phyloP scores from a whole-genome alignment of 208 protist species.

The Lotmaria passim region DNA sequence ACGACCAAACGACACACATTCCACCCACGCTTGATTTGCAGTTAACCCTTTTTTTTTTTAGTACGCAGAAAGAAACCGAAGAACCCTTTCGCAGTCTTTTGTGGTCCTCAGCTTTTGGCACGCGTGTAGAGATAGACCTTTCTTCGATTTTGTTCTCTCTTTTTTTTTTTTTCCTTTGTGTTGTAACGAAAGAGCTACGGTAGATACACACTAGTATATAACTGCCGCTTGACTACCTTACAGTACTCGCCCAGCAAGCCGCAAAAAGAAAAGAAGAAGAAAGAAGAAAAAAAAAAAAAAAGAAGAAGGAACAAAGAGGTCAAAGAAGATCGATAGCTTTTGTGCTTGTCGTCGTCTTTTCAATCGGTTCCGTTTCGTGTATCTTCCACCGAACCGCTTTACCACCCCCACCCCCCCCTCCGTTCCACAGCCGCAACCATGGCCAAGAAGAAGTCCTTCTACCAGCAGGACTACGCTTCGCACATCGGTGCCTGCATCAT shows the following conservation, averaged over 20 bases:
- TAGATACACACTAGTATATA: constrained; percentile 21
- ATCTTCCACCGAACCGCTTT: background rate
- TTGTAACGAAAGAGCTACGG: constrained; percentile 7
- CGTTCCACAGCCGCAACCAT: constrained; percentile 26
- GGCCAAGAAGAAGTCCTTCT: constrained; percentile 57
- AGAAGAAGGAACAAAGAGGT: background rate
- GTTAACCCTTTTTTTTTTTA: background rate
- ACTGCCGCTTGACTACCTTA: constrained; percentile 18
- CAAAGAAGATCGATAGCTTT: background rate
- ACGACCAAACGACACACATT: too few relatives aligned
- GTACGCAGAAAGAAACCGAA: too few relatives aligned
- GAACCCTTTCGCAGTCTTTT: too few relatives aligned
- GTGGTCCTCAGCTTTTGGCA: too few relatives aligned
- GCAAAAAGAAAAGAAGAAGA: constrained; percentile 13
- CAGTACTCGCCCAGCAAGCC: too few relatives aligned
- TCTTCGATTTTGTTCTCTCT: constrained; percentile 3
- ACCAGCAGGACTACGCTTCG: constrained; percentile 46
- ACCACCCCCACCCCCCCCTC: background rate
- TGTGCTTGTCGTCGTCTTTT: background rate
- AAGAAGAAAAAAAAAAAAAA: background rate
- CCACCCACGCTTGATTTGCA: too few relatives aligned
- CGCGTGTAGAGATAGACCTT: too few relatives aligned
- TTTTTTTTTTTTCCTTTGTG: constrained; percentile 7
- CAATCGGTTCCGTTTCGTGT: background rate
- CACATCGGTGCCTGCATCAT: constrained; percentile 63